Evolutionary conservation across 768 basidiomycete species (phyloP).

Genomic region (Bullera alba): DNA sequence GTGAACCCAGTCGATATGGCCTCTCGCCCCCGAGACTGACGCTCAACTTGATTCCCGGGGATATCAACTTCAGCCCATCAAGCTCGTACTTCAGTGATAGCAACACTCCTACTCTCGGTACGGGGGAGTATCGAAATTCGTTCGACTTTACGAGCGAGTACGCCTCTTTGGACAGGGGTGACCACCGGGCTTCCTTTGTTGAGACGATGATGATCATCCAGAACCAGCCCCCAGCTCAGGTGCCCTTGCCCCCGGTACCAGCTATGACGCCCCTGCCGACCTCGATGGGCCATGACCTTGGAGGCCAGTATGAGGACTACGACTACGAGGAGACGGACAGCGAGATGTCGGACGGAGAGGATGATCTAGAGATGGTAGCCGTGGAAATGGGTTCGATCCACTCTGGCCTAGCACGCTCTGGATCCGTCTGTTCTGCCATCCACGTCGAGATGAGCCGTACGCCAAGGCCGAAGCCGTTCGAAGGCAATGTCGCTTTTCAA

Average conservation of each 20-base stretch:
- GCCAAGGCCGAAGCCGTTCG: slow-evolving; percentile 18
- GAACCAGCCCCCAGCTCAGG: neutral
- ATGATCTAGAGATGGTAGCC: neutral
- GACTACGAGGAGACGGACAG: neutral
- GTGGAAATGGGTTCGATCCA: neutral
- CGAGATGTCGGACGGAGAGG: neutral
- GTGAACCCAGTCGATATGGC: neutral
- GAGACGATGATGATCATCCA: slow-evolving; percentile 16
- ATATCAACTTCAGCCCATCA: neutral
- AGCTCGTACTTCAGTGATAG: neutral
- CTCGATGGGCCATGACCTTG: too few species aligned
- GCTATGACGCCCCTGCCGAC: too few species aligned
- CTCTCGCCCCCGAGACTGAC: neutral
- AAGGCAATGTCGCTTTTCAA: slow-evolving; percentile 36
- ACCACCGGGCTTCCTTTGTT: slow-evolving; percentile 32
- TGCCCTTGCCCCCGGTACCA: too few species aligned
- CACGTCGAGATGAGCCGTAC: neutral
- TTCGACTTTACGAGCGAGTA: slow-evolving; percentile 45
- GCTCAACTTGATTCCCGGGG: neutral
- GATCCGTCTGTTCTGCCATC: neutral
- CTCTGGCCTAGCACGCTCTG: neutral
- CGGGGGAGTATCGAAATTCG: slow-evolving; percentile 18
- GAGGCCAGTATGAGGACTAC: too few species aligned
- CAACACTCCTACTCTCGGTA: slow-evolving; percentile 2
- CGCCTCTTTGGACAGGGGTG: slow-evolving; percentile 27